A percentile compares a stretch with the other conserved stretches of the same genome.
Conservation (phyloP, 257 asterid species). For the Plantago ovata region DNA sequence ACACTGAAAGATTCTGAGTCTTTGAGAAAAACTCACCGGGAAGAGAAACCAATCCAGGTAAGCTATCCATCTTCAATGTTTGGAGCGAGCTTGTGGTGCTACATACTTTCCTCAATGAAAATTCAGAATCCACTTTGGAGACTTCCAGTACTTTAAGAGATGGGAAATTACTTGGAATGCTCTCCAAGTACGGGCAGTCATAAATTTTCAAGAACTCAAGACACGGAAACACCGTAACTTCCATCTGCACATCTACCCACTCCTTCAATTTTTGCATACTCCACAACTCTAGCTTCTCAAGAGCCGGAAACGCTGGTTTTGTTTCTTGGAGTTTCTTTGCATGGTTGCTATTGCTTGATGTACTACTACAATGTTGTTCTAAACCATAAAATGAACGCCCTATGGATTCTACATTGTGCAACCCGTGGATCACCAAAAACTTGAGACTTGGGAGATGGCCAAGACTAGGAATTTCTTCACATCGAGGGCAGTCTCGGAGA, state of each 20-base stretch:
- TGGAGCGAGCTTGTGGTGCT: constrained; percentile 10
- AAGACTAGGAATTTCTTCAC: constrained; percentile 22
- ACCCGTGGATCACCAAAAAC: not conserved
- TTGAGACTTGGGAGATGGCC: constrained; percentile 24
- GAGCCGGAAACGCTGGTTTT: too few species aligned
- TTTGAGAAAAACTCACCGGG: constrained; percentile 2
- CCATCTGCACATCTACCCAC: too few species aligned
- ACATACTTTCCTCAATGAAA: constrained; percentile 6
- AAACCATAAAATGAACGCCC: too few species aligned
- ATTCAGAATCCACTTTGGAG: too few species aligned
- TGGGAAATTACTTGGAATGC: not conserved
- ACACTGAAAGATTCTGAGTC: not conserved
- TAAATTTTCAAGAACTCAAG: not conserved
- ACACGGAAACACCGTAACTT: too few species aligned
- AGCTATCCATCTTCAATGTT: too few species aligned
- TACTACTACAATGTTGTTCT: too few species aligned
- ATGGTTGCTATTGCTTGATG: too few species aligned
- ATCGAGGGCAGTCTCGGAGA: not conserved
- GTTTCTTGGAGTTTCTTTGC: too few species aligned
- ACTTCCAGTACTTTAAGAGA: not conserved
- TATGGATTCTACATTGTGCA: not conserved
- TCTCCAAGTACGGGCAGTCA: too few species aligned
- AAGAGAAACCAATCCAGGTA: not conserved
- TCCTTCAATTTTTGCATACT: too few species aligned
- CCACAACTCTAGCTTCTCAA: too few species aligned